Base-by-base conservation (phyloP, 1,284 basidiomycete species). In the Naganishia albida region DNA sequence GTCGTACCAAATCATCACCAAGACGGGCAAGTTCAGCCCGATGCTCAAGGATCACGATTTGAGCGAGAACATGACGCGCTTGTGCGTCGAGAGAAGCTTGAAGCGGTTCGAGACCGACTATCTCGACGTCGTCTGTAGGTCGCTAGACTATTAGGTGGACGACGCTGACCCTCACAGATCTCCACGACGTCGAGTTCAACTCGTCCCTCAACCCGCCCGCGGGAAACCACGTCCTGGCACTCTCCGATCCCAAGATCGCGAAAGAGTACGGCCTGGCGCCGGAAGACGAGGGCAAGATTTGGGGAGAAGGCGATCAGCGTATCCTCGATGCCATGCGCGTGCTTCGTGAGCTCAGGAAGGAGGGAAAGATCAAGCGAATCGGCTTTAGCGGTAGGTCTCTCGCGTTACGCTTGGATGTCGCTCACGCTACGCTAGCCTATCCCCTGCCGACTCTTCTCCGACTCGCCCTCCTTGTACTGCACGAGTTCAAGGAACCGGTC, bases 141-240 rank as follows among this genome's bases (percentile, higher is more conserved):
- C 10, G n/a, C n/a, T 25, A n/a, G 2, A 6, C 25, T 15, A 7
- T 6, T 15, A 25, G 4, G 18, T 23, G 18, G 30, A 25, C 1
- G 15, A n/a, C 23, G 16, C n/a, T 43, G 7, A 34, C 8, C 18
- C 10, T 52, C 6, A 12, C 72, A 74, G 77, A 93, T 72, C 81
- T 97, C 42, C 95, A 99, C 75, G 95, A 98, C 76, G 84, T 90
- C 66, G 95, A 99, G 80, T 97, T 89, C 73, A 86, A 96, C 13
- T 84, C 85, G 26, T 83, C 86, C 1, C 76, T 81, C 26, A 83
- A 85, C 0, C 80, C 80, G 49, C 77, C 77, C 3, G 68, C 69
- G 4, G 77, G 78, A 18, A 73, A 78, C 2, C 88, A 87, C 30
- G 23, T 51, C 49, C 57, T 63, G 49, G 51, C 63, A 53, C 48